Conservation (phyloP, 2,329 filamentous ascomycete genomes). For the Raffaelea arxii region DNA sequence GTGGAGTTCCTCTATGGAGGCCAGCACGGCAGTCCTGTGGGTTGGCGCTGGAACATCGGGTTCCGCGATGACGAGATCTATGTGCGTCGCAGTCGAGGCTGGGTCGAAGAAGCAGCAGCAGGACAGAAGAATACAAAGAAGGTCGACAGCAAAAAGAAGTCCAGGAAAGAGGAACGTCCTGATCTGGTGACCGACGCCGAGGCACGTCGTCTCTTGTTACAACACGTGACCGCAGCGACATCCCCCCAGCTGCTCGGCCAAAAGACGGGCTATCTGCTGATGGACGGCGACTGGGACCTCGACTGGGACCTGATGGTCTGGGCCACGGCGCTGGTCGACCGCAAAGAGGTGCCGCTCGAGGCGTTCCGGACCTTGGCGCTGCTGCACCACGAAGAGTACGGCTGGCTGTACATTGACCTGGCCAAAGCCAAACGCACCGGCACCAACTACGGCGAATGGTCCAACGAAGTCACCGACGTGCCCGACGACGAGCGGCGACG, state of each 20-base stretch:
- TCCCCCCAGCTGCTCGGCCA: conserved; percentile 54
- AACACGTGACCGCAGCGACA: conserved; percentile 58
- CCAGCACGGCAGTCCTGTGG: conserved; percentile 49
- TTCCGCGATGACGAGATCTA: conserved; percentile 76
- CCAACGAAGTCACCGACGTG: neutral
- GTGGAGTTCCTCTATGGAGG: conserved; percentile 58
- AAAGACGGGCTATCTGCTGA: conserved; percentile 82
- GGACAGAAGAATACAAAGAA: neutral
- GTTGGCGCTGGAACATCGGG: conserved; percentile 66
- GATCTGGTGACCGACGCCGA: conserved; percentile 40
- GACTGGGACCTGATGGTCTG: conserved; percentile 75
- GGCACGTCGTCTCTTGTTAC: conserved; percentile 48
- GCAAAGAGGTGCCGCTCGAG: conserved; percentile 48
- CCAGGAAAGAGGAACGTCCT: no score
- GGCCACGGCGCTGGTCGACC: conserved; percentile 60
- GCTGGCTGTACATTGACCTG: conserved; percentile 63
- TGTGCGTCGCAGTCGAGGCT: conserved; percentile 65
- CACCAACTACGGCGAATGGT: conserved; percentile 24
- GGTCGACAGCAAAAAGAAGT: conserved; percentile 19
- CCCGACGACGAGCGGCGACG: conserved; percentile 54
- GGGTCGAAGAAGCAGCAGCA: conserved; percentile 36
- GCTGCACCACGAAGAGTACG: conserved; percentile 55
- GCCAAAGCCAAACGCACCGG: neutral
- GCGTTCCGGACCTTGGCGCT: conserved; percentile 64
- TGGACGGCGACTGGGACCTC: conserved; percentile 78